Evolutionary conservation across 23 red algal genomes (phyloP).

Genomic region (Gracilariopsis chorda): DNA sequence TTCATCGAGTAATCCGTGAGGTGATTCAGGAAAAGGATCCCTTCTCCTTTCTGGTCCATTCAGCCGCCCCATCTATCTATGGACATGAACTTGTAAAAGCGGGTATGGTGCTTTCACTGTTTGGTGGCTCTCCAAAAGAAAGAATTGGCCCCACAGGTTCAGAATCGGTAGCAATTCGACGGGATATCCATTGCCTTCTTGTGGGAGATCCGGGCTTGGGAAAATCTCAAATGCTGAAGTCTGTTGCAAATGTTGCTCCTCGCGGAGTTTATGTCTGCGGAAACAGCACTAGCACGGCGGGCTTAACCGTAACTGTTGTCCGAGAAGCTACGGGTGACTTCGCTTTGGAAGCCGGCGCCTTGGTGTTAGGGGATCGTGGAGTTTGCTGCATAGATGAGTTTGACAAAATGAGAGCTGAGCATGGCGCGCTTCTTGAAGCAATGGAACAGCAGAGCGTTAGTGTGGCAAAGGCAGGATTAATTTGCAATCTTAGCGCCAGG

Average conservation of each 20-base stretch:
- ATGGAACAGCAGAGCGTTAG: constrained; percentile 99
- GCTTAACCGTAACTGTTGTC: constrained; percentile 94
- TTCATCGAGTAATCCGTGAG: constrained; percentile 54
- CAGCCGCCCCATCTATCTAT: constrained; percentile 87
- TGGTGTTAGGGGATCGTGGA: constrained; percentile 92
- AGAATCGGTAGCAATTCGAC: constrained; percentile 48
- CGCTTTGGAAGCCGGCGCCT: constrained; percentile 93
- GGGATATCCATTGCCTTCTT: constrained; percentile 86
- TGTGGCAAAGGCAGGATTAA: constrained; percentile 94
- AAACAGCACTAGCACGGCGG: constrained; percentile 91
- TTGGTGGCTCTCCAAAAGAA: constrained; percentile 77
- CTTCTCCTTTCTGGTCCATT: constrained; percentile 89
- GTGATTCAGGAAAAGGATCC: constrained; percentile 66
- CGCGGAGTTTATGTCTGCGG: constrained; percentile 96
- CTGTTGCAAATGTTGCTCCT: constrained; percentile 78
- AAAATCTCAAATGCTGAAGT: constrained; percentile 98
- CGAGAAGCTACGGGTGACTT: constrained; percentile 90
- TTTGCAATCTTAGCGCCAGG: constrained; percentile 88
- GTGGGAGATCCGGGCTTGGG: constrained; percentile 97
- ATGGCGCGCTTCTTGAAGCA: constrained; percentile 87
- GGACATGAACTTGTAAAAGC: constrained; percentile 98
- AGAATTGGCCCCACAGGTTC: constrained; percentile 27
- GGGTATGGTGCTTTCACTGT: constrained; percentile 80
- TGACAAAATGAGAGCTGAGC: constrained; percentile 97
- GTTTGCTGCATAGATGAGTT: constrained; percentile 99